phyloP scores from a whole-genome alignment of 164 flowering plant genomes.

The Macadamia integrifolia region DNA sequence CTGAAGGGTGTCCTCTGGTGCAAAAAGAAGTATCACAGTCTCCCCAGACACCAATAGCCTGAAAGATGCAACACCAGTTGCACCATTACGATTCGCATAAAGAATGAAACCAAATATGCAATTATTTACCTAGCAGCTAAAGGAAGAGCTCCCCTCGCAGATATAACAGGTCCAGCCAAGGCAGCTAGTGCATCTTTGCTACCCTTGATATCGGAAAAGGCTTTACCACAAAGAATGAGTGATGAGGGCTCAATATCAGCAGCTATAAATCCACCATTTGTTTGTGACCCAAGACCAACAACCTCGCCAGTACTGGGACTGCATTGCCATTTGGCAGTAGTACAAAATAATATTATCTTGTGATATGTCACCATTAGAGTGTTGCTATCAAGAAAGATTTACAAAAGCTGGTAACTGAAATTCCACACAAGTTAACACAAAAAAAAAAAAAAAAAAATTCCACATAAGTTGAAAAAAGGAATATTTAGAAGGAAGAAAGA shows the following conservation, averaged over 20 bases:
- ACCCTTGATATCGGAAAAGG: constrained; percentile 35
- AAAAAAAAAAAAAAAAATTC: too few species aligned
- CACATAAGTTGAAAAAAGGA: too few species aligned
- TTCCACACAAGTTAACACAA: too few species aligned
- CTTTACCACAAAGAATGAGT: constrained; percentile 48
- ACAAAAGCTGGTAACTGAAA: too few species aligned
- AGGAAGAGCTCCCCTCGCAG: constrained; percentile 48
- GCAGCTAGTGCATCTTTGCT: constrained; percentile 36
- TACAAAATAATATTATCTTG: constrained; percentile 1
- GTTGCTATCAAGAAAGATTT: too few species aligned
- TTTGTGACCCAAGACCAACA: constrained; percentile 34
- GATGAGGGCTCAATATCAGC: constrained; percentile 48
- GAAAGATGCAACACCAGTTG: constrained; percentile 10
- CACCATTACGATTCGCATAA: background rate
- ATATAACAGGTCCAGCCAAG: constrained; percentile 39
- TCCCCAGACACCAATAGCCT: constrained; percentile 44
- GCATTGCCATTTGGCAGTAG: constrained; percentile 7
- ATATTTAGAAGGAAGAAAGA: too few species aligned
- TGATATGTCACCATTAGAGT: background rate
- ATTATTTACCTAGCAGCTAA: constrained; percentile 38
- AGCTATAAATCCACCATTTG: constrained; percentile 34
- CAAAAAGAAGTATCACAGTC: constrained; percentile 40
- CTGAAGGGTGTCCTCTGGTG: constrained; percentile 34
- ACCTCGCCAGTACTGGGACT: constrained; percentile 33
- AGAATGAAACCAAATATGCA: background rate